Evolutionary conservation across 1,139 yeast genomes (phyloP).

Genomic region (Suhomyces panamericanus): DNA sequence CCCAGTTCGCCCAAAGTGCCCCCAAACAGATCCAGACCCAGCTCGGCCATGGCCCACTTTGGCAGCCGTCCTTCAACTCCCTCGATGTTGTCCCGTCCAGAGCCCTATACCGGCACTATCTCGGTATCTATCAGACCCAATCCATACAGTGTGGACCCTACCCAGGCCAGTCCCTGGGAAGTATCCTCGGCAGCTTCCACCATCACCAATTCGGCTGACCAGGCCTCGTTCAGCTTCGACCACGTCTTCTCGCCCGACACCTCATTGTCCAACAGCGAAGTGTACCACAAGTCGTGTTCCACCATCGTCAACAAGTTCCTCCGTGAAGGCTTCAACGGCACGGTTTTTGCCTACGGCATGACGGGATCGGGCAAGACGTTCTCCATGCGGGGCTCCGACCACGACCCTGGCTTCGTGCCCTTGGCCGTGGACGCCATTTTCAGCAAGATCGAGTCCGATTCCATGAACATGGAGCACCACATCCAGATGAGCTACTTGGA

Average conservation of each 20-base stretch:
- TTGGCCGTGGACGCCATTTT: slow-evolving; percentile 71
- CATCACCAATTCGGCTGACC: slow-evolving; percentile 52
- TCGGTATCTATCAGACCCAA: slow-evolving; percentile 56
- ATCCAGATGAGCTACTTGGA: slow-evolving; percentile 76
- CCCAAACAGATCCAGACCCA: slow-evolving; percentile 31
- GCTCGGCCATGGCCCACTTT: slow-evolving; percentile 37
- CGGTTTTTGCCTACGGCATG: slow-evolving; percentile 92
- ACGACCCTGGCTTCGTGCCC: slow-evolving; percentile 77
- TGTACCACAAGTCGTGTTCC: slow-evolving; percentile 61
- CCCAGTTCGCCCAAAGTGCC: slow-evolving; percentile 23
- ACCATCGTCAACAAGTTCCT: slow-evolving; percentile 66
- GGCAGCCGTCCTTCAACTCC: slow-evolving; percentile 44
- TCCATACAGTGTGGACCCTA: slow-evolving; percentile 37
- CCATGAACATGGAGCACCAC: slow-evolving; percentile 32
- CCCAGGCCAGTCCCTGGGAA: slow-evolving; percentile 42
- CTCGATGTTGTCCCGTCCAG: slow-evolving; percentile 24
- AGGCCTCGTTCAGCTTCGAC: slow-evolving; percentile 66
- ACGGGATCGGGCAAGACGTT: slow-evolving; percentile 95
- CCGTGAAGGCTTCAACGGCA: slow-evolving; percentile 77
- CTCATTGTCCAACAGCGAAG: slow-evolving; percentile 51
- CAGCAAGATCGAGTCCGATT: slow-evolving; percentile 39
- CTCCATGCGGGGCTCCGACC: slow-evolving; percentile 76
- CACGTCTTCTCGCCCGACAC: slow-evolving; percentile 62
- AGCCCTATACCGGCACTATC: slow-evolving; percentile 52
- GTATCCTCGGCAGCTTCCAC: slow-evolving; percentile 38